phyloP scores from a whole-genome alignment of 108 stramenopile genomes.

The Pseudonitzschia multiseries region DNA sequence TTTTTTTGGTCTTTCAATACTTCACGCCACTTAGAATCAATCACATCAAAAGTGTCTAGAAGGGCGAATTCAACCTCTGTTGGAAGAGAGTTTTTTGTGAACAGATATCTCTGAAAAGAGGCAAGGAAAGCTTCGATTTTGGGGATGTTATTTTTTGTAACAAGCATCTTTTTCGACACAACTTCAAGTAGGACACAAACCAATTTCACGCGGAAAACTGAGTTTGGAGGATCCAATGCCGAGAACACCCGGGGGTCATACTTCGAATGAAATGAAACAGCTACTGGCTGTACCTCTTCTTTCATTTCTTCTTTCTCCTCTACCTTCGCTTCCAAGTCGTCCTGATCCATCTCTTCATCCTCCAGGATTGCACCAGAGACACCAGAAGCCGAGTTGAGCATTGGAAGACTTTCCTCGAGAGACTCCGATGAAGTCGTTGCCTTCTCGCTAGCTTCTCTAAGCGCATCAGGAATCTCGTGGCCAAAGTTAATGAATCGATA shows the following conservation, averaged over 20 bases:
- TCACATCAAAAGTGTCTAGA: conserved; percentile 87
- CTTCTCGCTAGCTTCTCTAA: conserved; percentile 62
- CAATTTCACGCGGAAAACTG: conserved; percentile 84
- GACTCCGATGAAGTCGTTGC: conserved; percentile 2
- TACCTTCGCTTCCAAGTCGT: conserved; percentile 36
- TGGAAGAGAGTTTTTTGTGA: conserved; percentile 87
- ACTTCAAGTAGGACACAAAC: conserved; percentile 85
- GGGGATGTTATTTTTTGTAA: conserved; percentile 57
- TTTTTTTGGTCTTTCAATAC: conserved; percentile 38
- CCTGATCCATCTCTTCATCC: conserved; percentile 78
- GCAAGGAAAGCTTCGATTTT: conserved; percentile 72
- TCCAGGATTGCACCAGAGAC: conserved; percentile 74
- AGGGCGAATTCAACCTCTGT: conserved; percentile 90
- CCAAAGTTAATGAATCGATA: conserved; percentile 87
- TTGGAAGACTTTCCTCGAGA: conserved; percentile 27
- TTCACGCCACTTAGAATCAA: conserved; percentile 81
- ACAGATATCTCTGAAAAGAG: conserved; percentile 91
- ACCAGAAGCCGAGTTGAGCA: conserved; percentile 41
- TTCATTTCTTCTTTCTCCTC: conserved; percentile 27
- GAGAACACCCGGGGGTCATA: conserved; percentile 90
- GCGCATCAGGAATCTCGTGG: conserved; percentile 86
- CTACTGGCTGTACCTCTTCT: conserved; percentile 40
- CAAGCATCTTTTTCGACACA: conserved; percentile 54
- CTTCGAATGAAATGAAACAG: conserved; percentile 71
- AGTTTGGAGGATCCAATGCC: conserved; percentile 78